phyloP scores from a whole-genome alignment of 2,329 filamentous ascomycete genomes.

The Penicillium olsonii region DNA sequence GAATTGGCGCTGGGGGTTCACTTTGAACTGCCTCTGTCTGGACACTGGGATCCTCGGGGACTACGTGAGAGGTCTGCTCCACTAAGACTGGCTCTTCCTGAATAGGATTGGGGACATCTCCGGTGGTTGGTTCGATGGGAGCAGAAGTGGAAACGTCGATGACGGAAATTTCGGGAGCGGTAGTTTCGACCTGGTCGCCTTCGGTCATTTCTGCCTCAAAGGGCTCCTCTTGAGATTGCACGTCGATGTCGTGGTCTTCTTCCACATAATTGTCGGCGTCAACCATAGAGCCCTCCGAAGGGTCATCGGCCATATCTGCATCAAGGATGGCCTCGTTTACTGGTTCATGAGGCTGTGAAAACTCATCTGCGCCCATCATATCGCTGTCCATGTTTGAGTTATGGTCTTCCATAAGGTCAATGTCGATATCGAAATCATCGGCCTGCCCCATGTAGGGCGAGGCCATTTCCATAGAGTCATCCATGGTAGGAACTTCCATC shows the following conservation, averaged over 20 bases:
- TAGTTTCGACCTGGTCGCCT: conserved; percentile 39
- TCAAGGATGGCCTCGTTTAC: conserved; percentile 36
- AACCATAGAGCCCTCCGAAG: conserved; percentile 41
- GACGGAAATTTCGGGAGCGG: conserved; percentile 28
- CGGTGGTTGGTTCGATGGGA: conserved; percentile 17
- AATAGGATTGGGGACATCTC: conserved; percentile 6
- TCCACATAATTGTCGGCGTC: conserved; percentile 36
- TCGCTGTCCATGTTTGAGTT: conserved; percentile 58
- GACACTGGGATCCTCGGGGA: conserved; percentile 5
- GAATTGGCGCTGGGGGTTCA: not conserved
- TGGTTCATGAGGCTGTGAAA: conserved; percentile 32
- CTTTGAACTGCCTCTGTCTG: not conserved
- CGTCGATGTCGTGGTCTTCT: conserved; percentile 31
- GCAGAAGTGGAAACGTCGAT: conserved; percentile 12
- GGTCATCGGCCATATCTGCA: conserved; percentile 52
- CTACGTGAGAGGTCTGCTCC: conserved; percentile 4
- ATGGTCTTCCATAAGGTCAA: conserved; percentile 59
- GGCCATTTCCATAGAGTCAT: conserved; percentile 49
- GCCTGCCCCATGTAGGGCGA: conserved; percentile 43
- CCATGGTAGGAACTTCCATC: conserved; percentile 41
- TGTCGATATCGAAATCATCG: conserved; percentile 61
- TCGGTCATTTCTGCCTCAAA: conserved; percentile 45
- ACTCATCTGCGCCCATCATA: conserved; percentile 45
- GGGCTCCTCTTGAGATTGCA: conserved; percentile 31
- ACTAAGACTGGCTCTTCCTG: conserved; percentile 5